Evolutionary conservation across 345 rosid species (phyloP), one percentile per base, ranked within the genome.

Genomic region (rapeseed (Brassica napus)): DNA sequence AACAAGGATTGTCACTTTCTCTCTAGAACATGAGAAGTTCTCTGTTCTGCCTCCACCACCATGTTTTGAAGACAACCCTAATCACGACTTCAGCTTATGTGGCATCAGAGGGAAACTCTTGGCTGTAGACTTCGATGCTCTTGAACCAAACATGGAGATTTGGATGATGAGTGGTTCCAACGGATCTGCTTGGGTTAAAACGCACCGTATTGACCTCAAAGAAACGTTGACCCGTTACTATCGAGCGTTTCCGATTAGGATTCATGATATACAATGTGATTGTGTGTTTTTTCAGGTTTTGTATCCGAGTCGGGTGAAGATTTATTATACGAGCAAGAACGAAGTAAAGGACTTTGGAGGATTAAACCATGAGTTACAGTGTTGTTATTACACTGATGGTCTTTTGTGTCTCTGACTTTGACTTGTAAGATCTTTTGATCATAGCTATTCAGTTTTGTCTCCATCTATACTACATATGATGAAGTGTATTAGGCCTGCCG

Each of bases 21-120:
- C 82, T 44, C 74, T 79, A 59, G 64, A 73, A 47, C 69, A 73
- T 44, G 82, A 79, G 16, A 73, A 47, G 34, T 79, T 73, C 78
- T 79, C 65, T 60, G 44, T 79, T 73, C 44, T 73, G 10, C 11
- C 74, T 73, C 59, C 69, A 61, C 74, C 82, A 2, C 70, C 69
- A 42, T 79, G 82, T 59, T 73, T 73, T 57, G 52, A 37, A 78
- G 72, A 65, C 12, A 78, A 55, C 26, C 77, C 61, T 28, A 16
- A 3, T n/a, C 77, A 78, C 39, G 37, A n/a, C 5, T 65, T 78
- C 42, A 65, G 77, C 77, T 65, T 78, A 65, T 78, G 81, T 30
- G 69, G 70, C 1, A 73, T 59, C 4, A 79, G 69, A 79, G 82
- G 74, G 62, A 31, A 72, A 8, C 65, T 79, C 0, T 73, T 74